Evolutionary conservation across 345 rosid species (phyloP), one percentile per base, ranked within the genome.

Genomic region (Eutrema yunnanense): DNA sequence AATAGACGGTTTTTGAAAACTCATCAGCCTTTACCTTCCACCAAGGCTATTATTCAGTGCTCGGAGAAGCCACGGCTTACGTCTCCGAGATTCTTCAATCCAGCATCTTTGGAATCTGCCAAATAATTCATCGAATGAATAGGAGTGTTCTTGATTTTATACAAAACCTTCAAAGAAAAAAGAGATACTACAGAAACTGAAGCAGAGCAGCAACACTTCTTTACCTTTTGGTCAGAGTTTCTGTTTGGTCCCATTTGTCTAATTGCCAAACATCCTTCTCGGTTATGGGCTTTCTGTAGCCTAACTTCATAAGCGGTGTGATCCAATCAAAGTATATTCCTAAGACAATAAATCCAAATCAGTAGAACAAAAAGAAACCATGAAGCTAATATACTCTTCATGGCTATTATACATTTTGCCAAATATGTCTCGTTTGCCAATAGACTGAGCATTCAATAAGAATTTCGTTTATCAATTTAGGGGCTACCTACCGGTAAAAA

Each of bases 211-310:
- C 9, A 72, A 51, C 19, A 7, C 6, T 51, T 63, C 10, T 82
- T 16, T 58, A 95, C 99, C 80, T 92, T 50, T 78, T 77, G 49
- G 77, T 84, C 68, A 88, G 80, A 69, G 84, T 88, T 73, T 95
- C 87, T n/a, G 97, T 88, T 81, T 36, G 81, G 84, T 95, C 99
- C 99, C 99, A 95, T 41, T 83, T 80, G 75, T 88, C 99, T 67
- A 95, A 81, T 75, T 87, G 88, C 99, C 96, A 95, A 22, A 90
- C 85, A 78, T 92, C 97, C 81, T 82, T 88, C 82, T 92, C 99
- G 5, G 90, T 92, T 60, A 95, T 76, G 40, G 97, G 95, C 57
- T 86, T 86, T 79, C 61, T 92, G 77, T 87, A 89, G 32, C 99
- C 97, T 79, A 80, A 82, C 86, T 79, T 75, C 97, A 95, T 84